phyloP scores from a whole-genome alignment of 805 yeast species.

The Candida vaughaniae region DNA sequence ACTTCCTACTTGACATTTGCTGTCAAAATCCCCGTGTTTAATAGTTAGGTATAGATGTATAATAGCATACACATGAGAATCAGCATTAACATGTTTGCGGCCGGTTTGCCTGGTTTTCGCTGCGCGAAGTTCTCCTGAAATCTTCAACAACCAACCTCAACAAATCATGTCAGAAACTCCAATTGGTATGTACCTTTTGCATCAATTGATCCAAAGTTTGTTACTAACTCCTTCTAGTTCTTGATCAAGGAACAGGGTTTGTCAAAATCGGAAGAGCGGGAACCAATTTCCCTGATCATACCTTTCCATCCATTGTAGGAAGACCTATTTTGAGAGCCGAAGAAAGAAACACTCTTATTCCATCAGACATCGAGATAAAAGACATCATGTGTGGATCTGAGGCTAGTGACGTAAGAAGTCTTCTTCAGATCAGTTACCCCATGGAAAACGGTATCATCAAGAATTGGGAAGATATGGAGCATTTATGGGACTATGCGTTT shows the following conservation, averaged over 20 bases:
- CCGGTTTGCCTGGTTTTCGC: no score
- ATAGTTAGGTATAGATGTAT: background rate
- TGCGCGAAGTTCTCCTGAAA: no score
- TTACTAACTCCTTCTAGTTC: constrained; percentile 50
- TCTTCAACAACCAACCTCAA: constrained; percentile 1
- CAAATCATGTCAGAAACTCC: constrained; percentile 9
- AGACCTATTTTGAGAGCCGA: constrained; percentile 97
- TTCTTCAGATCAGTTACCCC: constrained; percentile 92
- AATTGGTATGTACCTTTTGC: constrained; percentile 10
- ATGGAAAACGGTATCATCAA: constrained; percentile 98
- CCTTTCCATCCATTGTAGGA: constrained; percentile 96
- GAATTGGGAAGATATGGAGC: constrained; percentile 99
- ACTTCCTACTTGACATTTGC: constrained; percentile 96
- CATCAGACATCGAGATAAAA: constrained; percentile 71
- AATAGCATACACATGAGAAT: background rate
- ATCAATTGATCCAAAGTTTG: no score
- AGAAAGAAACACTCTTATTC: constrained; percentile 61
- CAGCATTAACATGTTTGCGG: background rate
- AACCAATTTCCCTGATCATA: constrained; percentile 93
- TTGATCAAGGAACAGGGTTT: constrained; percentile 99
- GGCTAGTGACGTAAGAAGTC: constrained; percentile 86
- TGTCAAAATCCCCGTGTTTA: constrained; percentile 30
- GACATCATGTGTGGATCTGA: constrained; percentile 98
- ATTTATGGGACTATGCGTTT: constrained; percentile 96
- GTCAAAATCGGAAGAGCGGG: constrained; percentile 97